Evolutionary conservation across 306 rosid genomes (phyloP).

Genomic region (Gynostemma pentaphyllum): DNA sequence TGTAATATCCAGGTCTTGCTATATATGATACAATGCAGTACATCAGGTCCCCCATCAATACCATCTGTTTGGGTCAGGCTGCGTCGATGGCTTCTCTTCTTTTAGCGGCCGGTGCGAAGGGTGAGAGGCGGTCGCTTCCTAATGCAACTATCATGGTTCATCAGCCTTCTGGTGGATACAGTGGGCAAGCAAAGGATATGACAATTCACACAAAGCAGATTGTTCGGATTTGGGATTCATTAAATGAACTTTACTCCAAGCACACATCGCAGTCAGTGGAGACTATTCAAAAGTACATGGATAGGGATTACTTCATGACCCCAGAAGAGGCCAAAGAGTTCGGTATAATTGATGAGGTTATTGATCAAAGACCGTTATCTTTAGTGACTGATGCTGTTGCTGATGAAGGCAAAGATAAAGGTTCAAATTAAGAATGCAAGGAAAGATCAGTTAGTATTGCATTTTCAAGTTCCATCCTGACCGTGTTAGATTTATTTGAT

Average conservation of each 20-base stretch:
- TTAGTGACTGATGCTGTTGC: constrained; percentile 80
- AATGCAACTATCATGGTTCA: constrained; percentile 88
- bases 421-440: constrained; percentile 3
- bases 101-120: constrained; percentile 85
- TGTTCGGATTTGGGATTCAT: constrained; percentile 65
- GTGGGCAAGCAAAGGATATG: constrained; percentile 94
- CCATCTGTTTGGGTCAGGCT: constrained; percentile 91
- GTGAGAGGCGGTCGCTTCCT: constrained; percentile 87
- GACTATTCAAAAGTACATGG: constrained; percentile 63
- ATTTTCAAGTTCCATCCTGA: constrained; percentile 3
- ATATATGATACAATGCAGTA: constrained; percentile 98
- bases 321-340: constrained; percentile 80
- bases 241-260: constrained; percentile 60
- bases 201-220: constrained; percentile 88
- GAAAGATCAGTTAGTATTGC: background rate
- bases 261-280: constrained; percentile 68
- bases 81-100: constrained; percentile 97
- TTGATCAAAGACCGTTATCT: constrained; percentile 74
- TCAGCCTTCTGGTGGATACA: constrained; percentile 92
- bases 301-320: constrained; percentile 79
- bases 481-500: background rate
- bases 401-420: constrained; percentile 55
- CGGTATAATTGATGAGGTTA: constrained; percentile 89
- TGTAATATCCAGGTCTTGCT: constrained; percentile 66
- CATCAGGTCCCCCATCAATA: constrained; percentile 73